Evolutionary conservation across 257 asterid species (phyloP).

Genomic region (Cinchona pubescens): DNA sequence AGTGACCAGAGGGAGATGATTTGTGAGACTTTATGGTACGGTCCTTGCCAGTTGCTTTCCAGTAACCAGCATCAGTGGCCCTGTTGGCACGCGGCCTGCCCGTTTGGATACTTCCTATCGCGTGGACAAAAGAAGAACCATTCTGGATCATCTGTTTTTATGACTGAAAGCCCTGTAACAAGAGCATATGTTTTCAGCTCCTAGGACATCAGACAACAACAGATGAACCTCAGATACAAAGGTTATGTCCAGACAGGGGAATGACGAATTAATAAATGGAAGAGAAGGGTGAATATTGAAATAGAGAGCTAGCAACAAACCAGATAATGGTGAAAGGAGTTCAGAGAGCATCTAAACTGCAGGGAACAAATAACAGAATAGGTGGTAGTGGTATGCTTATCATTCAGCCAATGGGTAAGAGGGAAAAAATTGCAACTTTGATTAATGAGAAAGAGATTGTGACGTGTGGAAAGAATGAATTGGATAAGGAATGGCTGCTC

Average conservation of each 20-base stretch:
- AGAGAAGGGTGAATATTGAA: neutral
- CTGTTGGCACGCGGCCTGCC: slow-evolving; percentile 73
- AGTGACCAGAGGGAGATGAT: slow-evolving; percentile 36
- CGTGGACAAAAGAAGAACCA: slow-evolving; percentile 84
- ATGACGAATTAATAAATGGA: neutral
- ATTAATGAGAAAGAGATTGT: neutral
- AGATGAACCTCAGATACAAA: neutral
- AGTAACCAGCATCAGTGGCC: slow-evolving; percentile 77
- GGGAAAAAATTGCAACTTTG: neutral
- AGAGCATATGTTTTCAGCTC: neutral
- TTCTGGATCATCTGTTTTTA: slow-evolving; percentile 72
- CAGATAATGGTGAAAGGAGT: neutral
- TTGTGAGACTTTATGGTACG: slow-evolving; percentile 62
- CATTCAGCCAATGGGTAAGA: neutral
- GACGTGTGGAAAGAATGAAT: slow-evolving; percentile 7
- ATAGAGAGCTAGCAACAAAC: neutral
- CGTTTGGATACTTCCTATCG: slow-evolving; percentile 72
- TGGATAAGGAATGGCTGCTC: neutral
- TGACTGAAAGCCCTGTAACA: slow-evolving; percentile 61
- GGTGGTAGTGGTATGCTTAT: neutral
- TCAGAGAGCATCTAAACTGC: neutral
- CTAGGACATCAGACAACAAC: neutral
- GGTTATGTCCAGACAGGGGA: neutral
- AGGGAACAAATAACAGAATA: neutral
- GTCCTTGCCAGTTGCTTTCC: slow-evolving; percentile 91